Evolutionary conservation across 768 basidiomycete genomes (phyloP), one percentile per base, ranked within the genome.

Genomic region (Russula compacta): DNA sequence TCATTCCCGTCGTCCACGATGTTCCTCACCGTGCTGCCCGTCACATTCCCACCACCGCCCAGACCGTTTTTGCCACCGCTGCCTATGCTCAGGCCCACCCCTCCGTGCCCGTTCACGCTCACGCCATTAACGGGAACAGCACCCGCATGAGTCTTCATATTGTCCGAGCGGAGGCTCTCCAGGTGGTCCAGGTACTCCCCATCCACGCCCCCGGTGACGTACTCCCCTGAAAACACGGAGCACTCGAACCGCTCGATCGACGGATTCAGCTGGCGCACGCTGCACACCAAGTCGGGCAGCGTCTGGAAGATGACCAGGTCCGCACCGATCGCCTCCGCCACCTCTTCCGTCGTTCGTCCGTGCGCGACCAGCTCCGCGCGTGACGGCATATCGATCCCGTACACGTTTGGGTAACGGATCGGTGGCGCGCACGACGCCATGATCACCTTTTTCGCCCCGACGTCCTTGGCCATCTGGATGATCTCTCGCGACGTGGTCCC

Each of bases 361-460:
- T 99, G 97, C 91, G 95, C 64, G 93, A 98, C 72, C 83, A 87
- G 15, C 82, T 99, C 56, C 91, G 91, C 0, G 86, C 85, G 53
- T 86, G 94, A 92, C 35, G 97, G 95, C 97, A 98, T 99, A 76
- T 99, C 97, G 70, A 99, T 99, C 19, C 97, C 97, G 73, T 99
- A 98, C 5, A 99, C 97, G 70, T 98, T 97, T 5, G 94, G 87
- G 71, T 84, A 91, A 83, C 95, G 83, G 67, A 99, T 98, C 1
- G 97, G 92, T 6, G 97, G 97, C 8, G 97, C 92, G 70, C 97
- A 98, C 53, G 93, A 95, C 1, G 97, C 97, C 49, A 98, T 85
- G 64, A 98, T 87, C 68, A 99, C 92, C 67, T 89, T 91, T 73
- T 89, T 93, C 17, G 97, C 95, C 15, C 97, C 97, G 15, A 97